Percentiles rank a stretch among this genome's conserved stretches.
Conservation (phyloP, 2,329 filamentous ascomycete genomes). For the Colletotrichum cereale region DNA sequence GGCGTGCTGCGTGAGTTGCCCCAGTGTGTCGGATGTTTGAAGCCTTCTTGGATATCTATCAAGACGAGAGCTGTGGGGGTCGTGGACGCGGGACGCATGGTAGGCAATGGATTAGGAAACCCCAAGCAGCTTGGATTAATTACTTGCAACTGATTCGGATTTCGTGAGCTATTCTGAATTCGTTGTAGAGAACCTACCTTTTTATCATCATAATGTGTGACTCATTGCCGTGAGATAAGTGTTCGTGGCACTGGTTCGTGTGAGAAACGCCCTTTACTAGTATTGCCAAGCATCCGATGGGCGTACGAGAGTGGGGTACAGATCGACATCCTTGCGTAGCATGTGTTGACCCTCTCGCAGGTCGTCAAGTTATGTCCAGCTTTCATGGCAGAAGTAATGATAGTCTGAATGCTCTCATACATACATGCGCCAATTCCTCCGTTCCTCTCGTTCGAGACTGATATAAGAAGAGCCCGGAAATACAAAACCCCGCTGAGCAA, state of each 20-base stretch:
- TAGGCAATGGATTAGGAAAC: not conserved
- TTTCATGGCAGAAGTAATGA: not conserved
- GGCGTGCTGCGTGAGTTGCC: constrained; percentile 58
- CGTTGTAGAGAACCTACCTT: not conserved
- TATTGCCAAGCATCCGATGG: not conserved
- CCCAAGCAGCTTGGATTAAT: not conserved
- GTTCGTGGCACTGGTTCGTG: too few species aligned
- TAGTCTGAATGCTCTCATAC: not conserved
- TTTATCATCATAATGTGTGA: not conserved
- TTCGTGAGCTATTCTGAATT: too few species aligned
- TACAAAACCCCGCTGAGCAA: not conserved
- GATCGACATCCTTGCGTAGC: too few species aligned
- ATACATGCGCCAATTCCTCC: not conserved
- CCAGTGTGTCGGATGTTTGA: constrained; percentile 55
- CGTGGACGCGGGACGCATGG: constrained; percentile 41
- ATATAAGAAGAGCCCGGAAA: too few species aligned
- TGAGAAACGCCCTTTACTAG: not conserved
- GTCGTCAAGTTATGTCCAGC: not conserved
- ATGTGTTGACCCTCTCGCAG: not conserved
- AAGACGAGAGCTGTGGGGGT: constrained; percentile 57
- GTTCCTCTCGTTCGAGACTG: not conserved
- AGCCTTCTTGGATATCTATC: constrained; percentile 61
- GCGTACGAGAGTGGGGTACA: not conserved
- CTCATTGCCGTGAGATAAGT: not conserved
- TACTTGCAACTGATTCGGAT: too few species aligned